Evolutionary conservation across 2,329 filamentous ascomycete genomes (phyloP).

Genomic region (Beauveria pseudobassiana): DNA sequence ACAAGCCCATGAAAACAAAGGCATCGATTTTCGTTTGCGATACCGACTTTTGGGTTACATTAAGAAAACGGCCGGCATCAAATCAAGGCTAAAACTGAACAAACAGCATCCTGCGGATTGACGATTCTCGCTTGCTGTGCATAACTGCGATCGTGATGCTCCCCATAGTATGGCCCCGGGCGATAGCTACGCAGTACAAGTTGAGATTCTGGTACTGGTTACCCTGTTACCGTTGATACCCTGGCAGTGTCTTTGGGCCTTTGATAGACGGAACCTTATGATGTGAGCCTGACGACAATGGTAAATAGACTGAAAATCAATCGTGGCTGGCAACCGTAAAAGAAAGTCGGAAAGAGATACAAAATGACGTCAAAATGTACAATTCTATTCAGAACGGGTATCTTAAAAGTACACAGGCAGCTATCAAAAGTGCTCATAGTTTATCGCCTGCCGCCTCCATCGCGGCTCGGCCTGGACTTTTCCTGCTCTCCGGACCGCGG

Average conservation of each 20-base stretch:
- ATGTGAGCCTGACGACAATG: background rate
- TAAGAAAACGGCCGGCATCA: conserved; percentile 17
- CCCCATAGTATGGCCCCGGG: too few relatives aligned
- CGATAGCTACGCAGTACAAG: too few relatives aligned
- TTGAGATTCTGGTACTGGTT: background rate
- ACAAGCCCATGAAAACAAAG: conserved; percentile 25
- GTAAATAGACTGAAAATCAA: background rate
- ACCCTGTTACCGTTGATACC: background rate
- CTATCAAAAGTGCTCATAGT: background rate
- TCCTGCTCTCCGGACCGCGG: conserved; percentile 29
- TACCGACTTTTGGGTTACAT: conserved; percentile 27
- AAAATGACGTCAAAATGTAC: background rate
- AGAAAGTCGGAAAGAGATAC: background rate
- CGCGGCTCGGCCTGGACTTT: conserved; percentile 19
- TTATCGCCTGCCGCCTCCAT: background rate
- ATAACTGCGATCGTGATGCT: background rate
- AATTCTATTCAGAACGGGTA: background rate
- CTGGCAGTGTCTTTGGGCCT: background rate
- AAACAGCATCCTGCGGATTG: background rate
- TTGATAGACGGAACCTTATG: background rate
- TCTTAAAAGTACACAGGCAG: background rate
- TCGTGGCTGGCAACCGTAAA: background rate
- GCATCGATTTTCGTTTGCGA: conserved; percentile 29
- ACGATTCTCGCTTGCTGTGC: background rate
- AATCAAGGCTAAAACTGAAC: background rate